Evolutionary conservation across 2,329 filamentous ascomycete genomes (phyloP).

Genomic region (Cladosporium sp.): DNA sequence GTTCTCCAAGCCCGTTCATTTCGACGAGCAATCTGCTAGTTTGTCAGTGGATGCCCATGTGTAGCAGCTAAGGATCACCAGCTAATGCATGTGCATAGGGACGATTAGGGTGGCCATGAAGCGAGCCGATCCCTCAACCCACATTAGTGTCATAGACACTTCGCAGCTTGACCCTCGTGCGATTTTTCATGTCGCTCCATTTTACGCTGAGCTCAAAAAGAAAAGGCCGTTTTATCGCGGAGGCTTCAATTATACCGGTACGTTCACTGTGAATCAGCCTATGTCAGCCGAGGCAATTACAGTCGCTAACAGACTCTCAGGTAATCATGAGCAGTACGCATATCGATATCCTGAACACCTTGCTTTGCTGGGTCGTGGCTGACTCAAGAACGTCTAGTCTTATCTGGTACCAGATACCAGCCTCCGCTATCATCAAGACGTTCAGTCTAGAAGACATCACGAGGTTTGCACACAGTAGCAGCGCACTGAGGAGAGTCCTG

Average conservation of each 20-base stretch:
- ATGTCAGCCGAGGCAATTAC: background rate
- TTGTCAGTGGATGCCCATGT: too few species aligned
- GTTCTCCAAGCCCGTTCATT: background rate
- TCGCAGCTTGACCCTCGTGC: background rate
- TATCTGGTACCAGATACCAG: background rate
- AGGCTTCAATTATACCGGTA: background rate
- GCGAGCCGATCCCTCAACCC: background rate
- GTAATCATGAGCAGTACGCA: background rate
- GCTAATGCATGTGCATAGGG: too few species aligned
- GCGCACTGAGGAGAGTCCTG: background rate
- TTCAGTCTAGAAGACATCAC: background rate
- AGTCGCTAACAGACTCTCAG: background rate
- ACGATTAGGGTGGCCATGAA: background rate
- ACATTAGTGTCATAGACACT: slow-evolving; percentile 4
- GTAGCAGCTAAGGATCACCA: too few species aligned
- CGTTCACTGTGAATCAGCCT: too few species aligned
- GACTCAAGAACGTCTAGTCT: background rate
- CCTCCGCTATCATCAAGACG: background rate
- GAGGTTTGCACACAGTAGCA: background rate
- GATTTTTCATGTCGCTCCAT: background rate
- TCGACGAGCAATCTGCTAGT: background rate
- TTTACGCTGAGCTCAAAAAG: background rate
- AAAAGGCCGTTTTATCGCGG: background rate
- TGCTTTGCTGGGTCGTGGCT: too few species aligned
- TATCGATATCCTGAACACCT: too few species aligned